Evolutionary conservation across 2,329 filamentous ascomycete species (phyloP), one percentile per base, ranked within the genome.

Genomic region (Xylariales sp.): DNA sequence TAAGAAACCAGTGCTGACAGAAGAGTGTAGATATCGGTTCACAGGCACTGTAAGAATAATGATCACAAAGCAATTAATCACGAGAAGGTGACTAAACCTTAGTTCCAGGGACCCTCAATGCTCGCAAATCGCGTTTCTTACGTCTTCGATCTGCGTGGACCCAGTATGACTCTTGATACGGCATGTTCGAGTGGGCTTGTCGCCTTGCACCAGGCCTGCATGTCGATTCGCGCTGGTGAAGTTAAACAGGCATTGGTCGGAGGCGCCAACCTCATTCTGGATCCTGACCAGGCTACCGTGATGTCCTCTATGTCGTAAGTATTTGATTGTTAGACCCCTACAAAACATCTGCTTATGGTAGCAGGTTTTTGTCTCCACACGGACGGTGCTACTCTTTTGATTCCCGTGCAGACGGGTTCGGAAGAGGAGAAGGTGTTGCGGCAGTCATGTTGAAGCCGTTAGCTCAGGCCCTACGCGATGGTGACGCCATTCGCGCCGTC

Each of bases 141-240:
- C 49, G 69, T 63, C 41, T 76, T 74, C 52, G 67, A 79, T 45
- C 56, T 79, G 13, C 62, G 65, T 11, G 76, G 76, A 0, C 72
- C 75, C 2, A 76, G 72, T 46, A 65, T 78, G 53, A 78, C 73
- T 0, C 55, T 81, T 12, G 76, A 81, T 37, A 80, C 77, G 1
- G 77, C 73, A 15, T 81, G 77, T 53, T 78, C 74, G 17, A 69
- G 68, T 10, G 73, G 70, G 33, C 59, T 80, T 15, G 68, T 76
- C 4, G 69, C 71, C 0, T 61, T 80, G 4, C 70, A 80, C 46
- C 54, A 73, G 23, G 76, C 72, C 3, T 69, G 67, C 14, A 69
- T 74, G 36, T 70, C 66, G 17, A 54, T 80, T 1, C 57, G 66
- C 6, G 58, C 49, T 16, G 63, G 66, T 3, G 70, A 77, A 32